Conservation (phyloP, 2,329 filamentous ascomycete genomes). For the Botryotinia narcissicola region DNA sequence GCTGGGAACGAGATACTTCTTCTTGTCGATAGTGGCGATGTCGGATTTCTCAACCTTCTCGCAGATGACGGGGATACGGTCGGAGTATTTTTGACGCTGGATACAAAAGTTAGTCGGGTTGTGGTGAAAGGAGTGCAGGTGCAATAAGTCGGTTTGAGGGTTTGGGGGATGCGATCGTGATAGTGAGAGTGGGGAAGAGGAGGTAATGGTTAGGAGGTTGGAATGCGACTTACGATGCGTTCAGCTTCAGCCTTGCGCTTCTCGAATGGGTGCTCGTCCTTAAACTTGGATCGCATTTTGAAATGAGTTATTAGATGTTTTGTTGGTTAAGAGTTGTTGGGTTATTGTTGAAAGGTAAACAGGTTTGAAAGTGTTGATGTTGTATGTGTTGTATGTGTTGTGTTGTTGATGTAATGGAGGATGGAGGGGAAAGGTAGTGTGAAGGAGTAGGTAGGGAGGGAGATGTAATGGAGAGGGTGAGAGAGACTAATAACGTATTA, state of each 20-base stretch:
- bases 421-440: slow-evolving; percentile 5
- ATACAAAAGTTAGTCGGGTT: not conserved
- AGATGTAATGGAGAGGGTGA: not conserved
- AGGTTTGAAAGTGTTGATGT: not conserved
- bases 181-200: slow-evolving; percentile 13
- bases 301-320: slow-evolving; percentile 38
- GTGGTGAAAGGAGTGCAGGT: not conserved
- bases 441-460: not conserved
- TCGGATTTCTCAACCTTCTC: slow-evolving; percentile 99
- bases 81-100: slow-evolving; percentile 89
- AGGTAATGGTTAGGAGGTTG: slow-evolving; percentile 17
- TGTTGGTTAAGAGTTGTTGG: not conserved
- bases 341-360: not conserved
- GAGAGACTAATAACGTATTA: not conserved
- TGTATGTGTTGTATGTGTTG: not conserved
- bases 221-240: slow-evolving; percentile 49
- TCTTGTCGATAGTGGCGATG: slow-evolving; percentile 99
- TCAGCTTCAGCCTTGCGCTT: slow-evolving; percentile 99
- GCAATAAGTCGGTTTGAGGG: slow-evolving; percentile 18
- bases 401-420: slow-evolving; percentile 13
- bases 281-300: slow-evolving; percentile 98
- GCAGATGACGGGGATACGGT: slow-evolving; percentile 98
- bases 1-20: slow-evolving; percentile 98
- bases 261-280: slow-evolving; percentile 99
- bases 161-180: slow-evolving; percentile 16